Evolutionary conservation across 2,329 filamentous ascomycete genomes (phyloP).

Genomic region (Calonectria honghensis): DNA sequence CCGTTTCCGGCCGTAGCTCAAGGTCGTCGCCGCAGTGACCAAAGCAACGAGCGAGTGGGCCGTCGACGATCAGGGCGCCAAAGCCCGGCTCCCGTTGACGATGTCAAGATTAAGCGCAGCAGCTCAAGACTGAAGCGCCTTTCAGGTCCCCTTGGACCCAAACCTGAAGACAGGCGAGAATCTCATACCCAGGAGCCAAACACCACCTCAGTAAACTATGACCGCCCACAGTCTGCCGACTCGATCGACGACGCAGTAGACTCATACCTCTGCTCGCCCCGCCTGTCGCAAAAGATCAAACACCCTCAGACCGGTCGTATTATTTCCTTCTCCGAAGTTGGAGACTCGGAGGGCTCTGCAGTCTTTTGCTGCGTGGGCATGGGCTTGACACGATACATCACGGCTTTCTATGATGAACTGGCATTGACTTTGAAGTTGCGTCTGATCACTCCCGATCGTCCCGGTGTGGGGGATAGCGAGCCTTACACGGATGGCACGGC

Average conservation of each 20-base stretch:
- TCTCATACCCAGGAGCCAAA: slow-evolving; percentile 55
- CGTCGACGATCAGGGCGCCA: slow-evolving; percentile 69
- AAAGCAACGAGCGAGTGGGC: slow-evolving; percentile 67
- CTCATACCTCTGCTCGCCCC: slow-evolving; percentile 87
- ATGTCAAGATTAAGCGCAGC: slow-evolving; percentile 70
- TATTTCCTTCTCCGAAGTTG: slow-evolving; percentile 98
- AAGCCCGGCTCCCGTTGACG: slow-evolving; percentile 69
- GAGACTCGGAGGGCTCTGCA: slow-evolving; percentile 91
- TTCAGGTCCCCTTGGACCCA: slow-evolving; percentile 69
- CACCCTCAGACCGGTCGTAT: slow-evolving; percentile 90
- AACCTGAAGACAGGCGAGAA: slow-evolving; percentile 61
- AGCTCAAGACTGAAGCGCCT: slow-evolving; percentile 76
- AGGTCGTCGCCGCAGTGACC: slow-evolving; percentile 70
- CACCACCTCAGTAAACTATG: slow-evolving; percentile 73
- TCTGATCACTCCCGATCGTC: slow-evolving; percentile 94
- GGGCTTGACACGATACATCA: slow-evolving; percentile 96
- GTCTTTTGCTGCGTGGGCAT: slow-evolving; percentile 98
- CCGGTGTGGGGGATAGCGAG: slow-evolving; percentile 94
- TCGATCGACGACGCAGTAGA: slow-evolving; percentile 93
- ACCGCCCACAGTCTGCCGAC: slow-evolving; percentile 86
- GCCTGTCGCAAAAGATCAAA: slow-evolving; percentile 89
- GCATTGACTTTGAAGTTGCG: slow-evolving; percentile 91
- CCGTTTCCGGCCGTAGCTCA: slow-evolving; percentile 82
- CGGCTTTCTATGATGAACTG: slow-evolving; percentile 97
- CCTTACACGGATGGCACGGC: slow-evolving; percentile 87